Conservation (phyloP, 208 protist genomes). For the Leishmania mexicana region DNA sequence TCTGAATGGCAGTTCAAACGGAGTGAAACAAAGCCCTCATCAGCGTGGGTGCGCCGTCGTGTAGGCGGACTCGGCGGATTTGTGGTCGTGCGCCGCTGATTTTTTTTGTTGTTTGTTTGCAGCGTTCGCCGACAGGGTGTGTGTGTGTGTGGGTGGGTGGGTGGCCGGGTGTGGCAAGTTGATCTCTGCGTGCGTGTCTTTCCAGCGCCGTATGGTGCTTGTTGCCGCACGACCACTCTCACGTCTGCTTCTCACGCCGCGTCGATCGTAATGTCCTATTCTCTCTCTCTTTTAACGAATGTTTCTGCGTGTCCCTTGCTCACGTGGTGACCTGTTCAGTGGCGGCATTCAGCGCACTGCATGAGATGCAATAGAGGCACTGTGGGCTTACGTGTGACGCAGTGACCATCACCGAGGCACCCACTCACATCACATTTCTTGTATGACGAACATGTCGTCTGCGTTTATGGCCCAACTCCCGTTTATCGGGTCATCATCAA, state of each 20-base stretch:
- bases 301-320: neutral
- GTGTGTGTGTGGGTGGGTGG: too few relatives aligned
- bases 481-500: constrained; percentile 47
- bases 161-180: too few relatives aligned
- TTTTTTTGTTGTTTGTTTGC: neutral
- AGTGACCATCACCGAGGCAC: neutral
- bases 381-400: neutral
- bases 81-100: neutral
- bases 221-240: too few relatives aligned
- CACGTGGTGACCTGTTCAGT: neutral
- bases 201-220: neutral
- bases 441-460: constrained; percentile 10
- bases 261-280: neutral
- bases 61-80: neutral
- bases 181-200: neutral
- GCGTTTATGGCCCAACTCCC: constrained; percentile 33
- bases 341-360: neutral
- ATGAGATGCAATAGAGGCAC: neutral
- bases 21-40: neutral
- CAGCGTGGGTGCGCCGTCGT: neutral
- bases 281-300: neutral
- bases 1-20: neutral
- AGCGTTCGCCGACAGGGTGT: too few relatives aligned
- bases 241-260: neutral
- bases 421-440: neutral